Evolutionary conservation across 345 rosid genomes (phyloP).

Genomic region (Eucalyptus virginea): DNA sequence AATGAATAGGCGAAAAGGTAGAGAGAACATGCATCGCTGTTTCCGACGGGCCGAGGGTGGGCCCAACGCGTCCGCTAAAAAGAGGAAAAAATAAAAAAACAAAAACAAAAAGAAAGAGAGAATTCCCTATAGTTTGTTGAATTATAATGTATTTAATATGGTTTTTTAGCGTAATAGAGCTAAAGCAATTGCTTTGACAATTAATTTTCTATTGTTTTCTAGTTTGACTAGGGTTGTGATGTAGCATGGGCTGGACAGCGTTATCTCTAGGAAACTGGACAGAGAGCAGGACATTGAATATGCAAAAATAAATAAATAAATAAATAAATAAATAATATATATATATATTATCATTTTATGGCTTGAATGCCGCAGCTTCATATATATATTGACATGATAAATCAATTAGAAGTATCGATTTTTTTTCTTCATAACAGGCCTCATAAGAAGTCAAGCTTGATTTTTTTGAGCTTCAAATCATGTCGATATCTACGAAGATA

Average conservation of each 20-base stretch:
- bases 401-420: background rate
- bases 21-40: background rate
- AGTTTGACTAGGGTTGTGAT: background rate
- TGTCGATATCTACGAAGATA: background rate
- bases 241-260: background rate
- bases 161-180: background rate
- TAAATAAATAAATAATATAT: too few species aligned
- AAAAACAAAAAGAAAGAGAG: background rate
- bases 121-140: background rate
- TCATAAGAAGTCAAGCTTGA: background rate
- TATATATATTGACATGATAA: background rate
- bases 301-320: too few species aligned
- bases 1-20: background rate
- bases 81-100: fast-evolving
- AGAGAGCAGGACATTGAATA: background rate
- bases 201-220: background rate
- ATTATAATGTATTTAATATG: background rate
- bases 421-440: background rate
- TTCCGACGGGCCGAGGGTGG: background rate
- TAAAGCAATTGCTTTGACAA: background rate
- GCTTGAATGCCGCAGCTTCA: fast-evolving
- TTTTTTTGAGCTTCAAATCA: background rate
- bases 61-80: background rate
- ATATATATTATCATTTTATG: background rate
- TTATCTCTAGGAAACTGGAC: background rate